Evolutionary conservation across 768 basidiomycete genomes (phyloP), one percentile per base, ranked within the genome.

Genomic region (Zangia roseola): DNA sequence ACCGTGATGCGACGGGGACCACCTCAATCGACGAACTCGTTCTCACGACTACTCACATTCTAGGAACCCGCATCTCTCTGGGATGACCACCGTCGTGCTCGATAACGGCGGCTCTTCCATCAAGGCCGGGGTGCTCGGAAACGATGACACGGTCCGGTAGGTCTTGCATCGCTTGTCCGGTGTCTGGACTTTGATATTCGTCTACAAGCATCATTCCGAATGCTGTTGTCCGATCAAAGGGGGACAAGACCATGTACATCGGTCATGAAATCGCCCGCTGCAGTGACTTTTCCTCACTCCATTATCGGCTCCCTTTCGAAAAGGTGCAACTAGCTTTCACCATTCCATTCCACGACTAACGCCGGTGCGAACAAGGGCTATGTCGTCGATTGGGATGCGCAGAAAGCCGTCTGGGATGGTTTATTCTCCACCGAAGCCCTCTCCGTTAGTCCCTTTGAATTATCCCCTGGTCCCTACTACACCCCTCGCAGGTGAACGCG

Each of bases 401-500:
- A 98, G 68, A 95, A 95, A 67, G 86, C 88, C 16, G 77, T 98
- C 6, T 97, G 94, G 94, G 94, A 97, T 55, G 83, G 88, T 10
- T 60, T 95, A 20, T 92, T 97, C 68, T 88, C 88, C 19, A 76
- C 78, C 36, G 77, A 86, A 48, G 79, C 77, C 40, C 73, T 91
- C 47, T 80, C 80, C 53, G 90, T 88, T 65, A 62, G 74, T 63
- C 34, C 24, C 38, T 4, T n/a, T n/a, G n/a, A n/a, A n/a, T n/a
- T n/a, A n/a, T n/a, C n/a, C 35, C 30, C 48, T 55, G 35, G 46
- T 23, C 13, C 44, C 43, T 25, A 26, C 40, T 57, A 49, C 42
- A 50, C 38, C 49, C 47, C 55, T 47, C 19, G 34, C 55, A 94
- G 92, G 71, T 91, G 47, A 80, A 91, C 61, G 83, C 91, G 0